Evolutionary conservation across 345 rosid species (phyloP).

Genomic region (Syzygium oleosum): DNA sequence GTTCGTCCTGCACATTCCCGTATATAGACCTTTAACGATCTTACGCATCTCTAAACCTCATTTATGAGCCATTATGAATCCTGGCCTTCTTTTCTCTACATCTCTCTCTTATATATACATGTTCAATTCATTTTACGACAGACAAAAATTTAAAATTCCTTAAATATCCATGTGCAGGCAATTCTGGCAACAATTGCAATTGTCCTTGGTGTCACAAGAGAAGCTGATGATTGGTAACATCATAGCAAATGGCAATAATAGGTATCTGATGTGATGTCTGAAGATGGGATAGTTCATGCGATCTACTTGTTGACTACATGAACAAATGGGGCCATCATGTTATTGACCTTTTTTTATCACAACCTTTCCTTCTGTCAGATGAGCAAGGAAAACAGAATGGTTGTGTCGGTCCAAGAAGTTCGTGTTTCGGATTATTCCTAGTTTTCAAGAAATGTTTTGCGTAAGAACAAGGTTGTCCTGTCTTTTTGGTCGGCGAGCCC

Average conservation of each 20-base stretch:
- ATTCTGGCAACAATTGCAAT: conserved; percentile 27
- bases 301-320: background rate
- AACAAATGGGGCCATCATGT: background rate
- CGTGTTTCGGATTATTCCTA: background rate
- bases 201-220: conserved; percentile 20
- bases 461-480: background rate
- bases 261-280: background rate
- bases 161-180: conserved; percentile 12
- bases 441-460: background rate
- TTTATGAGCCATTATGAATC: background rate
- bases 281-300: background rate
- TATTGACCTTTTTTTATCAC: background rate
- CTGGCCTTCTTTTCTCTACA: background rate
- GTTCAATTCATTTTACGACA: background rate
- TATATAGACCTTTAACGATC: background rate
- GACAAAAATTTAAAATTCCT: background rate
- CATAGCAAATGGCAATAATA: background rate
- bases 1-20: background rate
- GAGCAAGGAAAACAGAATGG: background rate
- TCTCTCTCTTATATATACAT: background rate
- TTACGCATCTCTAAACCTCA: background rate
- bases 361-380: background rate
- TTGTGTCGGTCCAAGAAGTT: background rate
- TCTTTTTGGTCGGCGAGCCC: background rate
- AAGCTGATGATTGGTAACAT: conserved; percentile 17